phyloP scores from a whole-genome alignment of 768 basidiomycete species.

The Cyclocybe aegerita region DNA sequence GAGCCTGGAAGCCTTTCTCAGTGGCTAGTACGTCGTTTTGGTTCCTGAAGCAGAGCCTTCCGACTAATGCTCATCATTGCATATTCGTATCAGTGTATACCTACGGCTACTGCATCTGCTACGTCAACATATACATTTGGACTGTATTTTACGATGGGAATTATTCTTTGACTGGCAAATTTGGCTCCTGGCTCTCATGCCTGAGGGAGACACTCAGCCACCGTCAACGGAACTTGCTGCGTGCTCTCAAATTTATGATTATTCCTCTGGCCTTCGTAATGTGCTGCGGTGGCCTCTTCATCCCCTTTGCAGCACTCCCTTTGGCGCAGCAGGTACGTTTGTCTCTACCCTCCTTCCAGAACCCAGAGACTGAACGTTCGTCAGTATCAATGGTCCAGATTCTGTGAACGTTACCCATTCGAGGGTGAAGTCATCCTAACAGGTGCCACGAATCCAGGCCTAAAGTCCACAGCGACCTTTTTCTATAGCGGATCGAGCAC shows the following conservation, averaged over 20 bases:
- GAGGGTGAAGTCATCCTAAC: slow-evolving; percentile 12
- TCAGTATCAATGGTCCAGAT: slow-evolving; percentile 9
- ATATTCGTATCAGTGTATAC: slow-evolving; percentile 8
- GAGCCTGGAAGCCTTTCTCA: slow-evolving; percentile 16
- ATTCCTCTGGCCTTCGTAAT: slow-evolving; percentile 11
- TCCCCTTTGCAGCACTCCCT: slow-evolving; percentile 13
- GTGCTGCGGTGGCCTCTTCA: slow-evolving; percentile 13
- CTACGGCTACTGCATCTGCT: slow-evolving; percentile 11
- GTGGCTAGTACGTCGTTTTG: slow-evolving; percentile 4
- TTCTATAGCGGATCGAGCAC: neutral
- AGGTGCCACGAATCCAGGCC: neutral
- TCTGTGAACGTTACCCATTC: slow-evolving; percentile 3
- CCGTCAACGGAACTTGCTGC: neutral
- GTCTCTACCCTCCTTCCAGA: no score
- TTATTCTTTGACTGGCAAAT: no score
- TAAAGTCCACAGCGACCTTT: neutral
- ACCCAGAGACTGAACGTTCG: no score
- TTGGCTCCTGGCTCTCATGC: no score
- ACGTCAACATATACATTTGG: slow-evolving; percentile 12
- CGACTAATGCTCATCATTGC: no score
- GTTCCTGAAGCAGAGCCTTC: no score
- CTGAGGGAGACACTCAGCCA: no score
- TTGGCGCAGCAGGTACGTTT: slow-evolving; percentile 2
- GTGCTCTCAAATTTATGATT: neutral
- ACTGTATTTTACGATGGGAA: neutral